A percentile compares a stretch with the other conserved stretches of the same genome.
These are phyloP conservation scores for Lagenidium sp. DNA, from an alignment of 352 stramenopile species.

Conservation along the genomic window DNA sequence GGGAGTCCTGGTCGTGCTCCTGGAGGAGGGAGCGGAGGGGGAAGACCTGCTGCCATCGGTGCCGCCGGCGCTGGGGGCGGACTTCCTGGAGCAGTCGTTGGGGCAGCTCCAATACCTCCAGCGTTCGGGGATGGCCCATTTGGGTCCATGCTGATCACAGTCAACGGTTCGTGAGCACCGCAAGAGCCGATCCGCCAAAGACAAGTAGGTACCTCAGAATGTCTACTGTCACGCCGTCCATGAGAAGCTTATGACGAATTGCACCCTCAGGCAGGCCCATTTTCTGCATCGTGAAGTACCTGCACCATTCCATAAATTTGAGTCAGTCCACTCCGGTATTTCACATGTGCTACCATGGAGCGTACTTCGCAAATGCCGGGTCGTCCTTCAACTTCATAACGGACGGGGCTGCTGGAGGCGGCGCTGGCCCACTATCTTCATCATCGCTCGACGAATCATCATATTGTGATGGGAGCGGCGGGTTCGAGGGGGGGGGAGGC, in stretches of 20 bases:
- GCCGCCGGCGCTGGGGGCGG: background rate
- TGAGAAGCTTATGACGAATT: slow-evolving; percentile 74
- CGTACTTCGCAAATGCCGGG: slow-evolving; percentile 59
- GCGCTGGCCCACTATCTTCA: slow-evolving; percentile 22
- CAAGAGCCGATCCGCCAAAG: too few species aligned
- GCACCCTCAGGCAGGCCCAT: slow-evolving; percentile 68
- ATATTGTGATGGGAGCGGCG: slow-evolving; percentile 20
- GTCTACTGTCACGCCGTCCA: slow-evolving; percentile 63
- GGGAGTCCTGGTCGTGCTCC: slow-evolving; percentile 30
- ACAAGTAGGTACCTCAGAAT: slow-evolving; percentile 53
- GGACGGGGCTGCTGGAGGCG: slow-evolving; percentile 2
- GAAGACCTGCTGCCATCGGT: background rate
- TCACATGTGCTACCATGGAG: too few species aligned
- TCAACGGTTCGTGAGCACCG: too few species aligned
- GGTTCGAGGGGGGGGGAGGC: slow-evolving; percentile 19
- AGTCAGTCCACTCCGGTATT: background rate
- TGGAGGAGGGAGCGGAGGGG: slow-evolving; percentile 17
- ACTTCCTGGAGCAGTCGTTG: slow-evolving; percentile 5
- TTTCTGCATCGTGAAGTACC: slow-evolving; percentile 83
- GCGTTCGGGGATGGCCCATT: slow-evolving; percentile 67
- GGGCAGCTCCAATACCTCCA: slow-evolving; percentile 5
- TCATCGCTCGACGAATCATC: slow-evolving; percentile 45
- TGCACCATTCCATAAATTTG: slow-evolving; percentile 14
- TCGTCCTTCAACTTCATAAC: slow-evolving; percentile 79
- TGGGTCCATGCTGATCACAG: slow-evolving; percentile 56